Base-by-base conservation (phyloP, 768 basidiomycete genomes). In the Clathrus columnatus region DNA sequence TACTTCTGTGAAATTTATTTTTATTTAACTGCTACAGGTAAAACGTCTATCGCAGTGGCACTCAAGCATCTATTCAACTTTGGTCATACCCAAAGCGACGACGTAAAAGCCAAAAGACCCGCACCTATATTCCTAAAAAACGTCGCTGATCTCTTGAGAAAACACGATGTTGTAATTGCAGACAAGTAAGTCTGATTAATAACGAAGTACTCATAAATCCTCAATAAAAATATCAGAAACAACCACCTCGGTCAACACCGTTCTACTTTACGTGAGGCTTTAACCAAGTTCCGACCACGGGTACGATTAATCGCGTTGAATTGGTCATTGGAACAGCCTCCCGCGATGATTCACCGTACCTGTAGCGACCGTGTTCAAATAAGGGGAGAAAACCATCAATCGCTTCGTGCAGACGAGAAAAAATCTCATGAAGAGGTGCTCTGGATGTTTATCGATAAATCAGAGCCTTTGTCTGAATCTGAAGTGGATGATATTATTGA, bases 1-100 rank as follows among this genome's bases (percentile, higher is more conserved):
- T 30, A 16, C 24, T n/a, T 23, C 29, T 50, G 14, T 43, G n/a
- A 2, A 47, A n/a, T 24, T 24, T 7, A 30, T 42, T 56, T 21
- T 26, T 14, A 27, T 56, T 55, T 21, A 16, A 42, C n/a, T 42
- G 8, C n/a, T 23, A 18, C 61, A 91, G 91, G 93, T 26, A 98
- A 97, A 74, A 98, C 94, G 0, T 70, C 87, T 0, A 75, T 98
- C 11, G 76, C 88, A 0, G 73, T 96, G 17, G 91, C 91, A 1
- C 77, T 98, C 17, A 61, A 75, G 2, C 76, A 85, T 51, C 76
- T 99, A 2, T 97, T 94, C 63, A 79, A 77, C 0, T 95, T 91
- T 57, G 92, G 78, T 1, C 96, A 98, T 66, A 91, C 89, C 0
- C 96, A 98, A 66, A 91, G 87, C 63, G 96, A 99, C 66, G 91